A percentile compares a stretch with the other conserved stretches of the same genome.
These are phyloP conservation scores for Asterophora parasitica DNA, from an alignment of 768 basidiomycete genomes.

Conservation along the genomic window DNA sequence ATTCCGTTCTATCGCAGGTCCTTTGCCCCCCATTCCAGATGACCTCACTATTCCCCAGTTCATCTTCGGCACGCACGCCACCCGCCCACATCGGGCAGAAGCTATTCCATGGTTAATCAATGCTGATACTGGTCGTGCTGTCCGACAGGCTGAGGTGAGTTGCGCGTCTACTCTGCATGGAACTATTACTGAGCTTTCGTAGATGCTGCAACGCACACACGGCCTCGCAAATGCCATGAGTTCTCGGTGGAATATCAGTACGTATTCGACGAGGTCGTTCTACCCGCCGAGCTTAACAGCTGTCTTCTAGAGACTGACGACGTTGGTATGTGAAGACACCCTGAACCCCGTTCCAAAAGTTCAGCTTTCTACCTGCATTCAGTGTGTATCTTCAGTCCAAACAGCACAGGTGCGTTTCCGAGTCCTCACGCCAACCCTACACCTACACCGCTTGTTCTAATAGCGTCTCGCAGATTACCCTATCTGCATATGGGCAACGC, in stretches of 20 bases:
- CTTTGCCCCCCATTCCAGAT: constrained; percentile 50
- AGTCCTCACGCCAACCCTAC: neutral
- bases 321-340: constrained; percentile 35
- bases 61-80: constrained; percentile 43
- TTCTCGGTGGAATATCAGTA: constrained; percentile 45
- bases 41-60: constrained; percentile 65
- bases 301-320: constrained; percentile 39
- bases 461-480: constrained; percentile 43
- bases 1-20: constrained; percentile 25
- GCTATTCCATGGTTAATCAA: constrained; percentile 56
- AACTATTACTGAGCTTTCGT: neutral
- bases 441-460: neutral
- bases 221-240: constrained; percentile 52
- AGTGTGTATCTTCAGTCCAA: constrained; percentile 65
- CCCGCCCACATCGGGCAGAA: constrained; percentile 40
- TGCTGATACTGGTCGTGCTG: constrained; percentile 41
- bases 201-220: constrained; percentile 41
- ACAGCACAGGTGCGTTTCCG: constrained; percentile 51
- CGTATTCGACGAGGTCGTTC: constrained; percentile 5
- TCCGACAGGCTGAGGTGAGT: constrained; percentile 46
- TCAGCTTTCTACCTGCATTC: neutral
- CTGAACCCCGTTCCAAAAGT: neutral
- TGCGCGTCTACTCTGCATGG: neutral
- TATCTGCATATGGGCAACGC: constrained; percentile 53
- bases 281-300: constrained; percentile 1